These are phyloP conservation scores for Quercus gilva DNA, from an alignment of 306 rosid species.

Conservation along the genomic window DNA sequence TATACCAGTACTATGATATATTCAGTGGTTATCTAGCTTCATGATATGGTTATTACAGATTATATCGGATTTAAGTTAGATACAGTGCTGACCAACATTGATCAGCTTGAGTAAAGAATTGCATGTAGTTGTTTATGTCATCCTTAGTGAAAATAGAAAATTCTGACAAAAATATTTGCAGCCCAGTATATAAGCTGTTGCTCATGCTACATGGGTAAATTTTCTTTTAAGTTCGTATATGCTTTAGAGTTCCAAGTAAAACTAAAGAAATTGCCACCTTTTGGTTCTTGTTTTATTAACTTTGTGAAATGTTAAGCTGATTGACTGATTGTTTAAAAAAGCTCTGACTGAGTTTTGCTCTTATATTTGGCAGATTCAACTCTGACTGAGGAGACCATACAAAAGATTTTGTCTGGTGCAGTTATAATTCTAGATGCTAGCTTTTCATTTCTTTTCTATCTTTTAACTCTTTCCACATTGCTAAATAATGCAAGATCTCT, in stretches of 20 bases:
- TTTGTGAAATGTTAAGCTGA: background rate
- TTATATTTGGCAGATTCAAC: conserved; percentile 48
- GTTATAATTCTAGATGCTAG: no score
- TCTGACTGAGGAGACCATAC: conserved; percentile 59
- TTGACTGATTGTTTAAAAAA: background rate
- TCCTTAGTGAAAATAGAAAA: background rate
- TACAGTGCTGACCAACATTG: background rate
- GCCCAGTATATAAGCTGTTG: no score
- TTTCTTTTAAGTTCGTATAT: no score
- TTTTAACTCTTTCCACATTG: background rate
- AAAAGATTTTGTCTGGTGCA: conserved; percentile 64
- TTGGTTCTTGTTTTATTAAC: background rate
- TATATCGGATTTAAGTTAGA: background rate
- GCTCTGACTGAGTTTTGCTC: conserved; percentile 13
- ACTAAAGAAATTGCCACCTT: background rate
- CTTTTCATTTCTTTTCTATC: conserved; percentile 5
- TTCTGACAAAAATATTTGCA: no score
- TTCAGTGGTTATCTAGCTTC: background rate
- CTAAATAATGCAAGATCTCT: background rate
- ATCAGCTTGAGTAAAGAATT: background rate
- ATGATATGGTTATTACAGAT: background rate
- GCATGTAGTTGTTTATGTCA: background rate
- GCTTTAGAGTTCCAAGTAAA: no score
- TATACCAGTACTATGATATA: background rate
- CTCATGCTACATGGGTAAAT: no score